Evolutionary conservation across 495 filamentous ascomycete species (phyloP), one percentile per base, ranked within the genome.

Genomic region (Annulohypoxylon maeteangense): DNA sequence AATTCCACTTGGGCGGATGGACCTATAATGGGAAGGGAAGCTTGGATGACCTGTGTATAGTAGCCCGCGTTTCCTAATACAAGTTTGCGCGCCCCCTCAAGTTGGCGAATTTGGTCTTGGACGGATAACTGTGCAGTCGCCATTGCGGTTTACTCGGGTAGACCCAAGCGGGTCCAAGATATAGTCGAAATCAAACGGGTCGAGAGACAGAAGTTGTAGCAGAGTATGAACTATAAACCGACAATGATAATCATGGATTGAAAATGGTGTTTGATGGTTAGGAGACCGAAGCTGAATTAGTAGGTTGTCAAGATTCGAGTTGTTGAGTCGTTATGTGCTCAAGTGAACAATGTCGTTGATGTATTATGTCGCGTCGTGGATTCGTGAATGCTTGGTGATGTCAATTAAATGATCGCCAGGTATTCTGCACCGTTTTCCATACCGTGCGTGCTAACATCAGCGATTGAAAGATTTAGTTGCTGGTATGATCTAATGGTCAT

Each of bases 41-140:
- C 92, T 78, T 91, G 91, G 62, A 98, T 87, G 78, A 99, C 93
- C 76, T 92, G 92, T 31, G 90, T 88, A 82, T 98, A 99, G 80
- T 93, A 91, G 63, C 86, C 84, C 32, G 93, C 82, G 81, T 98
- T 93, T 45, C 87, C 87, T 48, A 98, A 86, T 42, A 95, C 93
- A 51, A 98, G 89, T 72, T 91, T 91, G 68, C 95, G 93, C 56
- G 95, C 96, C 36, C 88, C 87, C 72, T 93, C 89, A 57, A 99
- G 90, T 82, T 97, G 93, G 63, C 86, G 84, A 69, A 98, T 84
- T 80, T 94, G 92, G 74, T 92, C 89, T 68, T 82, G 82, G 57
- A 93, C 85, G 36, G 90, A 85, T 51, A 88, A 82, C n/a, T 75
- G 65, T 47, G 79, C 42, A 4, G 78, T 66, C 42, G 85, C 80